Evolutionary conservation across 176 grass and related monocot genomes (phyloP).

Genomic region (Bonia amplexicaulis): DNA sequence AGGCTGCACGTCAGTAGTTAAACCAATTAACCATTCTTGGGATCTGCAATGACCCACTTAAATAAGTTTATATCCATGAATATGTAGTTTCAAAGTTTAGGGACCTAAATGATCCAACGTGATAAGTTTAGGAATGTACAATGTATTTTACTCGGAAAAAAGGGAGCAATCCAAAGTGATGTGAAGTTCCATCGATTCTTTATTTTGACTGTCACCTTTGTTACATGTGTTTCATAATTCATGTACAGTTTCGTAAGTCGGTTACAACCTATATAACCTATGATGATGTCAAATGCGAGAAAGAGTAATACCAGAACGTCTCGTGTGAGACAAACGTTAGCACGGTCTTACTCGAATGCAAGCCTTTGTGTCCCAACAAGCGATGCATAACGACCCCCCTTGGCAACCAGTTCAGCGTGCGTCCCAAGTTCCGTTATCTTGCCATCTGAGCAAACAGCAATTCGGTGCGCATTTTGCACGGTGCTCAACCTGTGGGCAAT

Average conservation of each 20-base stretch:
- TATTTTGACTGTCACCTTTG: not conserved
- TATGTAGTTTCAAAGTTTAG: too few relatives aligned
- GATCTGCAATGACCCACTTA: too few relatives aligned
- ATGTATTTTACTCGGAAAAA: too few relatives aligned
- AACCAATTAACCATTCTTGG: too few relatives aligned
- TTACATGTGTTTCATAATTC: not conserved
- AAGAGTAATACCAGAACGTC: not conserved
- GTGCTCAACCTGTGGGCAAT: slow-evolving; percentile 93
- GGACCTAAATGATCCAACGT: too few relatives aligned
- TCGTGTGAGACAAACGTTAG: not conserved
- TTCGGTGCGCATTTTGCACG: slow-evolving; percentile 80
- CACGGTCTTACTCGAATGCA: slow-evolving; percentile 62
- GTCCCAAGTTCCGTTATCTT: slow-evolving; percentile 69
- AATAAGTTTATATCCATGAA: too few relatives aligned
- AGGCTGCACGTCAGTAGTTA: too few relatives aligned
- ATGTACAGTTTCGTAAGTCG: not conserved
- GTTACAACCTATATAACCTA: slow-evolving; percentile 14
- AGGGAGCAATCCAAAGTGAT: not conserved
- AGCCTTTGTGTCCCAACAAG: slow-evolving; percentile 80
- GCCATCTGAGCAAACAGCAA: slow-evolving; percentile 73
- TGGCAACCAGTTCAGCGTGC: slow-evolving; percentile 60
- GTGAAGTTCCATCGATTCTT: not conserved
- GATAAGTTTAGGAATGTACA: too few relatives aligned
- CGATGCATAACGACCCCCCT: slow-evolving; percentile 69
- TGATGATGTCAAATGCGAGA: not conserved